A percentile compares a stretch with the other conserved stretches of the same genome.
Conservation (phyloP, 805 yeast species). For the Yarrowia sp. region DNA sequence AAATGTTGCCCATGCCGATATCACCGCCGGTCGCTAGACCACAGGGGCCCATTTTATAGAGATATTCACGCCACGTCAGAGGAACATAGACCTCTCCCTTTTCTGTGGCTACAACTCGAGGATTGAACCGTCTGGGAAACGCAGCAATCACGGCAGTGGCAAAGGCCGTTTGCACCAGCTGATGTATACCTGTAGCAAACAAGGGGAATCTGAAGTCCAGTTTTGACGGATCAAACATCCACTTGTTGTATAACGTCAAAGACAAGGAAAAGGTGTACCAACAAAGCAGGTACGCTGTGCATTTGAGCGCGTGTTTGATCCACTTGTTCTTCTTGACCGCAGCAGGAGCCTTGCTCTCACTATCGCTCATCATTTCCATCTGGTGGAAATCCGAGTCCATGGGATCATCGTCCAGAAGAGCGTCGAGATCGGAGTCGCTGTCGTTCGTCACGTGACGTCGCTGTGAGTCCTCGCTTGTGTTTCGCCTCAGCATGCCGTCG, state of each 20-base stretch:
- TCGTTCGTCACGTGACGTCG: slow-evolving; percentile 1
- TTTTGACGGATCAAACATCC: slow-evolving; percentile 89
- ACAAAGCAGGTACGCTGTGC: slow-evolving; percentile 40
- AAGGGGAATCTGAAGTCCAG: slow-evolving; percentile 84
- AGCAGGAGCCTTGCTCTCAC: slow-evolving; percentile 2
- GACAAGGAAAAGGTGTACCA: slow-evolving; percentile 53
- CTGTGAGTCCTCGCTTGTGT: slow-evolving; percentile 14
- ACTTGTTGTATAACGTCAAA: slow-evolving; percentile 74
- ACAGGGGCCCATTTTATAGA: slow-evolving; percentile 75
- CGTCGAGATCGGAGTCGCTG: slow-evolving; percentile 33
- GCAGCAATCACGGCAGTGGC: slow-evolving; percentile 49
- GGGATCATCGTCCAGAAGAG: slow-evolving; percentile 24
- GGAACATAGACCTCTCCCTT: slow-evolving; percentile 41
- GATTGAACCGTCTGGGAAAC: slow-evolving; percentile 27
- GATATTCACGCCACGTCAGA: slow-evolving; percentile 45
- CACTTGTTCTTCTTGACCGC: slow-evolving; percentile 31
- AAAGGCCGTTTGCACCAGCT: slow-evolving; percentile 66
- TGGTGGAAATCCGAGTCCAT: slow-evolving; percentile 14
- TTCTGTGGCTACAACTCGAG: slow-evolving; percentile 24
- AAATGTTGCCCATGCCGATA: slow-evolving; percentile 88
- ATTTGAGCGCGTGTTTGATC: slow-evolving; percentile 31
- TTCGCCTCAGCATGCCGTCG: background rate
- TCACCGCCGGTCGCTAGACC: slow-evolving; percentile 90
- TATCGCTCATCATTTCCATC: slow-evolving; percentile 30
- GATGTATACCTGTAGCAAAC: slow-evolving; percentile 84